phyloP scores from a whole-genome alignment of 2,329 filamentous ascomycete genomes.

The Sarocladium strictum region DNA sequence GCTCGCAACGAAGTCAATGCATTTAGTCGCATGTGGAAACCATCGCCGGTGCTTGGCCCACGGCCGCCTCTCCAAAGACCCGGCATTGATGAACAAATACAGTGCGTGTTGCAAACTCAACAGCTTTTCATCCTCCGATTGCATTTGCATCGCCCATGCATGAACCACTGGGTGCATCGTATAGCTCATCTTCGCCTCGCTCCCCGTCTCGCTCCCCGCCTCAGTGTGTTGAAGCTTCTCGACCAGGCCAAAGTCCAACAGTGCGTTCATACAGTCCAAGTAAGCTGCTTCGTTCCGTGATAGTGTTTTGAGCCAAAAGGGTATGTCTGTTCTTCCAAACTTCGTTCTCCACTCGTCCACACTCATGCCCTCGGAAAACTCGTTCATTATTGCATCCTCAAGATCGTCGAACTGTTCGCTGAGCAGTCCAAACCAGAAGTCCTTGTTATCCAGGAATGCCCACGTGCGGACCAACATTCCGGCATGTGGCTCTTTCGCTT shows the following conservation, averaged over 20 bases:
- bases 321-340: neutral
- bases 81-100: neutral
- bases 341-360: neutral
- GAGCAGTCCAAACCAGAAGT: constrained; percentile 17
- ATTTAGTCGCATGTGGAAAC: neutral
- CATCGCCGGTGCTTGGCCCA: neutral
- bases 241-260: constrained; percentile 15
- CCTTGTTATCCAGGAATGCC: constrained; percentile 18
- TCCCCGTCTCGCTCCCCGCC: constrained; percentile 16
- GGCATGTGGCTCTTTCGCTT: constrained; percentile 11
- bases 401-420: neutral
- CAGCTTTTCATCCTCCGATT: neutral
- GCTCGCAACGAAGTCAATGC: neutral
- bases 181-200: constrained; percentile 12
- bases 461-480: constrained; percentile 18
- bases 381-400: neutral
- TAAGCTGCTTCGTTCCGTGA: neutral
- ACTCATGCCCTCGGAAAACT: neutral
- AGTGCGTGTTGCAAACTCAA: neutral
- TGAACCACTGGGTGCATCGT: constrained; percentile 20
- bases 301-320: neutral
- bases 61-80: neutral
- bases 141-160: constrained; percentile 14
- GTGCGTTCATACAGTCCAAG: constrained; percentile 10
- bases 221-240: neutral